phyloP scores from a whole-genome alignment of 2,329 filamentous ascomycete genomes.

The Colletotrichum sp. region DNA sequence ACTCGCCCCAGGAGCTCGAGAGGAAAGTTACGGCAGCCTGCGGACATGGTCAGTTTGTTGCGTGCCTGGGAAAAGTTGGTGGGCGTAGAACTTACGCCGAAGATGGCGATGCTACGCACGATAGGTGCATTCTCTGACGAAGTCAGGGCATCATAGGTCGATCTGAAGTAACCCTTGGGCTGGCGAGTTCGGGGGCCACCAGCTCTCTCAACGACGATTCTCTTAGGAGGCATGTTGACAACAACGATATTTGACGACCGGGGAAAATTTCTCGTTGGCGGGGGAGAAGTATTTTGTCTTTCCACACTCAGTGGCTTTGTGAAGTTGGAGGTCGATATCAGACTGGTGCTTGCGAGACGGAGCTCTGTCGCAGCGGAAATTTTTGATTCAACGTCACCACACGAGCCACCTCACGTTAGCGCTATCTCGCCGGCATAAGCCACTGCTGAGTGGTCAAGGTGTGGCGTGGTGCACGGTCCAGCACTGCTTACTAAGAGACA shows the following conservation, averaged over 20 bases:
- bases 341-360: not conserved
- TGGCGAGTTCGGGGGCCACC: conserved; percentile 44
- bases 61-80: not conserved
- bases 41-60: conserved; percentile 7
- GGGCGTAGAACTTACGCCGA: conserved; percentile 60
- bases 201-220: conserved; percentile 57
- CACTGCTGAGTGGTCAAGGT: not conserved
- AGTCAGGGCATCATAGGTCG: conserved; percentile 67
- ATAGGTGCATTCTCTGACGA: conserved; percentile 72
- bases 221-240: conserved; percentile 67
- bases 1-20: conserved; percentile 70
- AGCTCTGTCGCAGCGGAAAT: conserved; percentile 1
- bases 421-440: not conserved
- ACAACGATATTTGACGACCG: not conserved
- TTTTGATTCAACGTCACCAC: conserved; percentile 2
- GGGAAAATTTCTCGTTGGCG: not conserved
- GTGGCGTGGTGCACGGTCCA: not conserved
- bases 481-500: not conserved
- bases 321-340: not conserved
- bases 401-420: not conserved
- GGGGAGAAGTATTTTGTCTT: not conserved
- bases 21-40: conserved; percentile 71
- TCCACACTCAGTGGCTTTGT: not conserved
- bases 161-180: conserved; percentile 59
- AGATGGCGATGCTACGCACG: conserved; percentile 70